Evolutionary conservation across 108 stramenopile genomes (phyloP), one percentile per base, ranked within the genome.

Genomic region (Fragilaria crotonensis): DNA sequence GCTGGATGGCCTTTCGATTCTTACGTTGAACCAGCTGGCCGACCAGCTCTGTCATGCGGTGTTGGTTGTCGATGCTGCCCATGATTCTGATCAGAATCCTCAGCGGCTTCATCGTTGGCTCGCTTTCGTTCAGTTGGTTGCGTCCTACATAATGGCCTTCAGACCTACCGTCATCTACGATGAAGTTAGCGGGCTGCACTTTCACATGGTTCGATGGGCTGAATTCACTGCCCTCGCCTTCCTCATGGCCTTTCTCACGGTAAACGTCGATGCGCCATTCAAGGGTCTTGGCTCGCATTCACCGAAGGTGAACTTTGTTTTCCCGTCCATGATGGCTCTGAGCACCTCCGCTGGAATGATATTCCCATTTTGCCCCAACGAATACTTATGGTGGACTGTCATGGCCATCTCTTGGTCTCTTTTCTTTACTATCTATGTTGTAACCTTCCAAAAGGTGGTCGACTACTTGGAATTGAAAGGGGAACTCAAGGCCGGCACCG

Each of bases 171-270:
- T 84, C 2, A 52, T 74, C 41, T 41, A 68, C 3, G 83, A 84
- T 64, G 69, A 76, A 1, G 57, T 80, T 23, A 57, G 60, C 2
- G 22, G 62, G 2, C 52, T 69, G 7, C 30, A 71, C 46, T 74
- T 81, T 25, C 71, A 72, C 63, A 49, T 81, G 25, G 0, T 77
- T 9, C 65, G 83, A 54, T 85, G 79, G 79, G 75, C 73, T 61
- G 83, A 85, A 57, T 85, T 79, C 79, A 60, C 59, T 22, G 41
- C 33, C 4, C 32, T 69, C 5, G 71, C 77, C 0, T 73, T 73
- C 48, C 60, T 67, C 55, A 85, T 85, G 83, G 78, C 80, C 0
- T 77, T 75, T 49, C 54, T 85, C 57, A 80, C 63, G 9, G 71
- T 70, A 25, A 68, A 52, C 2, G 73, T 83, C 20, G 73, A 76